Evolutionary conservation across 163 green algal genomes (phyloP), one percentile per base, ranked within the genome.

Genomic region (Chlorella variabilis): DNA sequence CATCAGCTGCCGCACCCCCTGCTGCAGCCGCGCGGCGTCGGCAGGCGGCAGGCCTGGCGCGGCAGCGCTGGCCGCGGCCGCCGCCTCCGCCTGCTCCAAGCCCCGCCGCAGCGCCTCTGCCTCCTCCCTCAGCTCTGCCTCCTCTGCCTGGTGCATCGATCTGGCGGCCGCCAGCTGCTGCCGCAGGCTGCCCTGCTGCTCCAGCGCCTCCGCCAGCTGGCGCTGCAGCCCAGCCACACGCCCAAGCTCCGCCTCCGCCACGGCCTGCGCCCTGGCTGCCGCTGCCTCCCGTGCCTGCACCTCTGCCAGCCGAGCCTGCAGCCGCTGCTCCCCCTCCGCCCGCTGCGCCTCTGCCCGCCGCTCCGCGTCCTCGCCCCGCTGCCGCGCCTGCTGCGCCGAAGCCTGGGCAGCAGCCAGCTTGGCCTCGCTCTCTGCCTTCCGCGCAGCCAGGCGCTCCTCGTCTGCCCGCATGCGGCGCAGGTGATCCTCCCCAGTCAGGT

Each of bases 1-100:
- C 66, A 69, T 69, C 31, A 83, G 66, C 21, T 38, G 66, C 33
- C 38, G 77, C 62, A 83, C 51, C 3, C 66, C 77, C 34, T 48
- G 49, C 17, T 77, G 65, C 77, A 77, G 77, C 51, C 56, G 29
- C n/a, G 18, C 59, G 13, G 59, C 65, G 20, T 81, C 75, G 4
- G 23, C 42, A 31, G 75, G 54, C 2, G 75, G 38, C 20, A 81
- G 75, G 5, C 41, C 42, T 15, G 49, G 23, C 15, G 58, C 74
- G 0, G 39, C 59, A n/a, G 58, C 31, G 13, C 25, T 15, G 0
- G n/a, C 58, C 0, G 74, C 41, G 17, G 59, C 59, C 2, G 58
- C 75, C 3, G 45, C 38, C 21, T 34, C 2, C 41, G 36, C 20
- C 38, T 33, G 39, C 23, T 51, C 41, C 29, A 49, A 45, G 13